Percentiles rank a stretch among this genome's conserved stretches.
These are phyloP conservation scores for Yarrowia phangngaensis DNA, from an alignment of 805 yeast species.

Conservation along the genomic window DNA sequence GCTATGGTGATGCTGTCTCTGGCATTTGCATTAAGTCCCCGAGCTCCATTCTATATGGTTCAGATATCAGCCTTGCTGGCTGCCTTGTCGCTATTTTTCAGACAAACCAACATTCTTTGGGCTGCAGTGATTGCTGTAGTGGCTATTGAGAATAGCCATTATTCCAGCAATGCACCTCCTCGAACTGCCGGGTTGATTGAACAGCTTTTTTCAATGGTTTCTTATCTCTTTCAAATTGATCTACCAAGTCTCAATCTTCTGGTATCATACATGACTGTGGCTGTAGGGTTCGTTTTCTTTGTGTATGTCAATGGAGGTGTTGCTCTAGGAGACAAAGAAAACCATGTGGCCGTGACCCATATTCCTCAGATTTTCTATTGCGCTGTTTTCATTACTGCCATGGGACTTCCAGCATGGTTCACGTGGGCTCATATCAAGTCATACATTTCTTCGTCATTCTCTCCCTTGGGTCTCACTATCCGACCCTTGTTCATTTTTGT, in stretches of 20 bases:
- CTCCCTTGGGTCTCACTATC: conserved; percentile 22
- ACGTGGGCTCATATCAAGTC: conserved; percentile 35
- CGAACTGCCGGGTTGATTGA: neutral
- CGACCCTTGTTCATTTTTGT: conserved; percentile 8
- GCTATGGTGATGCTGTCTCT: conserved; percentile 57
- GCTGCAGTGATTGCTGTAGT: conserved; percentile 53
- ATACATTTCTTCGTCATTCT: conserved; percentile 6
- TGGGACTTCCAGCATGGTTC: conserved; percentile 74
- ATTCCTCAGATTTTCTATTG: conserved; percentile 80
- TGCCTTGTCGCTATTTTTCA: conserved; percentile 61
- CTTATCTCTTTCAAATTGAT: conserved; percentile 31
- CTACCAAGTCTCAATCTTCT: conserved; percentile 6
- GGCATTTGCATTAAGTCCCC: conserved; percentile 40
- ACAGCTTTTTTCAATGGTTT: conserved; percentile 2
- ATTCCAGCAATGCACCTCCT: conserved; percentile 13
- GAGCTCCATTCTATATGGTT: conserved; percentile 32
- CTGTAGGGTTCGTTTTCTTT: conserved; percentile 53
- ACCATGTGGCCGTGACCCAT: conserved; percentile 71
- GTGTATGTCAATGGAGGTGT: conserved; percentile 71
- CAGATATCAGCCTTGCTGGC: conserved; percentile 53
- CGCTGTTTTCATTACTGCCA: conserved; percentile 54
- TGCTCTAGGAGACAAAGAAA: conserved; percentile 86
- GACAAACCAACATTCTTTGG: conserved; percentile 95
- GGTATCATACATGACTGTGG: conserved; percentile 44
- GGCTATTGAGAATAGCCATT: conserved; percentile 15